Conservation (phyloP, 1,284 basidiomycete genomes). For the Trichosporon inkin region DNA sequence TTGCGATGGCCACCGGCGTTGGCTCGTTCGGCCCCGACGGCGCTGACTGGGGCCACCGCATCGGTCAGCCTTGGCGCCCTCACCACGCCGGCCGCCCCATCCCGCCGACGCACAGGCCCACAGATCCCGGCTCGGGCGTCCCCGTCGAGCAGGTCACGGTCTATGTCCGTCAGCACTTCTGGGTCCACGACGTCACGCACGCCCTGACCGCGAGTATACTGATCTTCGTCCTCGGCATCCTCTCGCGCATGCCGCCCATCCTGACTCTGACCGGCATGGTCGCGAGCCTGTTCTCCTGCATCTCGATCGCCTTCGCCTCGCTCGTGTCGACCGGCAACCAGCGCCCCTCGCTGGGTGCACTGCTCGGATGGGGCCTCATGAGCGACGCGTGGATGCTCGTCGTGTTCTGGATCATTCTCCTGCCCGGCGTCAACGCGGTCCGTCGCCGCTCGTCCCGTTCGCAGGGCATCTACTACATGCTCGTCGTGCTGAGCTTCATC, state of each 20-base stretch:
- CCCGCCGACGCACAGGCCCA: not conserved
- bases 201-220: conserved; percentile 40
- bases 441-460: conserved; percentile 32
- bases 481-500: conserved; percentile 31
- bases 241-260: conserved; percentile 38
- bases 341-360: conserved; percentile 4
- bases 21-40: conserved; percentile 18
- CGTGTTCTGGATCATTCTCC: conserved; percentile 37
- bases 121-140: conserved; percentile 1
- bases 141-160: conserved; percentile 11
- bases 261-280: conserved; percentile 28
- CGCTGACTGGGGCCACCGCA: not conserved
- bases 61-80: not conserved
- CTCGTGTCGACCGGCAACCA: not conserved
- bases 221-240: conserved; percentile 33
- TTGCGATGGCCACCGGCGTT: conserved; percentile 39
- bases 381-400: conserved; percentile 24
- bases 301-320: conserved; percentile 1
- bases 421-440: conserved; percentile 36
- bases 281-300: conserved; percentile 33
- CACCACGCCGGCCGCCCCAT: conserved; percentile 5
- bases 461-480: conserved; percentile 38
- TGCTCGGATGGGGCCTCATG: conserved; percentile 32
- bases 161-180: conserved; percentile 36
- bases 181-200: conserved; percentile 26